These are phyloP conservation scores for Lentinula raphanica DNA, from an alignment of 768 basidiomycete species.

Conservation along the genomic window DNA sequence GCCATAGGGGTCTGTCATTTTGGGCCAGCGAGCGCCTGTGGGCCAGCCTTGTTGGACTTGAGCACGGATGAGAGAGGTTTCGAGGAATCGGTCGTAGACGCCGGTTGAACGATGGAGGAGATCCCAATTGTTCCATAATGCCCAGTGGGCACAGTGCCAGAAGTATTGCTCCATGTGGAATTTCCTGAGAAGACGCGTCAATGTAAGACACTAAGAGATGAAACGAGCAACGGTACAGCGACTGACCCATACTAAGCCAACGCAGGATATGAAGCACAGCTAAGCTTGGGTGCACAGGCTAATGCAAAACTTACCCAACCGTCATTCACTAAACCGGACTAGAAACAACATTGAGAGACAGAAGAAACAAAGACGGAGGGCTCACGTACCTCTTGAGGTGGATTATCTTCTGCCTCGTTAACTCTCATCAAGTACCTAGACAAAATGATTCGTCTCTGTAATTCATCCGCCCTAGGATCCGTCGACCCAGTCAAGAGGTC, in stretches of 20 bases:
- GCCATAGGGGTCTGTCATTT: constrained; percentile 59
- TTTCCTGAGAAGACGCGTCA: constrained; percentile 30
- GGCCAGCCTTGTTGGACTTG: constrained; percentile 48
- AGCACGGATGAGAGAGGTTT: constrained; percentile 39
- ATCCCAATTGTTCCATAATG: constrained; percentile 57
- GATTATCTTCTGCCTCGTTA: constrained; percentile 51
- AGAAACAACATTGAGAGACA: constrained; percentile 1
- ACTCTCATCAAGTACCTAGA: constrained; percentile 54
- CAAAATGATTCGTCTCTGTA: constrained; percentile 52
- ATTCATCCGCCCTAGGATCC: constrained; percentile 45
- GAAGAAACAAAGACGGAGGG: background rate
- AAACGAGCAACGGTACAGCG: too few species aligned
- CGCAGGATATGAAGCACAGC: background rate
- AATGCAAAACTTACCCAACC: constrained; percentile 41
- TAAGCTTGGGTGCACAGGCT: background rate
- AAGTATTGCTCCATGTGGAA: constrained; percentile 61
- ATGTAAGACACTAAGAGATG: too few species aligned
- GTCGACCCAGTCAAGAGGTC: constrained; percentile 46
- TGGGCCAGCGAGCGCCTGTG: constrained; percentile 56
- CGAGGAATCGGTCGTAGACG: constrained; percentile 45
- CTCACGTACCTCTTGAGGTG: constrained; percentile 51
- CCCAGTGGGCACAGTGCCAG: constrained; percentile 58
- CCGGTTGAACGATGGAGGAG: constrained; percentile 39
- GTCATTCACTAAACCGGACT: constrained; percentile 53
- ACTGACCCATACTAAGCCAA: constrained; percentile 32